Evolutionary conservation across 2,329 filamentous ascomycete genomes (phyloP).

Genomic region (Colletotrichum sp.): DNA sequence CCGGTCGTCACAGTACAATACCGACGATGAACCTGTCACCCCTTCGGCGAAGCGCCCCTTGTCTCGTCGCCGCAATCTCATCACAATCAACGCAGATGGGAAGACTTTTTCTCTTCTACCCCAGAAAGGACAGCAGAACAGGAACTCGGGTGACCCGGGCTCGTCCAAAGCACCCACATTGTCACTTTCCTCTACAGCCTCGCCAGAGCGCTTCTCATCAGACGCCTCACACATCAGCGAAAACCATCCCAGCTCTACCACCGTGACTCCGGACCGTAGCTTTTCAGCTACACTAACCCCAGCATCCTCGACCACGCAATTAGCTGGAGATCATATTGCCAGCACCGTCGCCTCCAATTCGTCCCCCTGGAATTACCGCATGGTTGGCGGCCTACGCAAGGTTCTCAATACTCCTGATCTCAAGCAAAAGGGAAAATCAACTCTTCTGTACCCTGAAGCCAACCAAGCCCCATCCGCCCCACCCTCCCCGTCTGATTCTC

Average conservation of each 20-base stretch:
- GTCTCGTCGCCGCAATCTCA: slow-evolving; percentile 48
- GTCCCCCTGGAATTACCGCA: slow-evolving; percentile 58
- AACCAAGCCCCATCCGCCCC: slow-evolving; percentile 17
- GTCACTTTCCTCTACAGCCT: slow-evolving; percentile 53
- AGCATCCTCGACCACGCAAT: slow-evolving; percentile 36
- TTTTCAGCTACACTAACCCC: slow-evolving; percentile 38
- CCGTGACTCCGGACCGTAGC: slow-evolving; percentile 53
- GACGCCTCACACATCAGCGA: slow-evolving; percentile 47
- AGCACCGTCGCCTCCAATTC: slow-evolving; percentile 25
- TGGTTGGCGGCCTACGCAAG: slow-evolving; percentile 61
- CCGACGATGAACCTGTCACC: slow-evolving; percentile 23
- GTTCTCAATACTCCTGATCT: slow-evolving; percentile 50
- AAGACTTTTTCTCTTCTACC: slow-evolving; percentile 62
- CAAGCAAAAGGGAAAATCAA: slow-evolving; percentile 43
- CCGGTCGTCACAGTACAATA: slow-evolving; percentile 20
- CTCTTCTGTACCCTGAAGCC: slow-evolving; percentile 6
- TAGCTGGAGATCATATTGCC: slow-evolving; percentile 37
- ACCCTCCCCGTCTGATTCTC: slow-evolving; percentile 26
- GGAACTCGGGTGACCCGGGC: slow-evolving; percentile 7
- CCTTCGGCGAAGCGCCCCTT: slow-evolving; percentile 32
- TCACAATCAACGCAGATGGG: slow-evolving; percentile 56
- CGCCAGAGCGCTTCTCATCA: slow-evolving; percentile 54
- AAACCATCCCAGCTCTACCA: slow-evolving; percentile 49
- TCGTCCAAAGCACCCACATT: slow-evolving; percentile 44
- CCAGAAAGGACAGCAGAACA: slow-evolving; percentile 25